Conservation (phyloP, 345 rosid species). For the Brassica cretica region DNA sequence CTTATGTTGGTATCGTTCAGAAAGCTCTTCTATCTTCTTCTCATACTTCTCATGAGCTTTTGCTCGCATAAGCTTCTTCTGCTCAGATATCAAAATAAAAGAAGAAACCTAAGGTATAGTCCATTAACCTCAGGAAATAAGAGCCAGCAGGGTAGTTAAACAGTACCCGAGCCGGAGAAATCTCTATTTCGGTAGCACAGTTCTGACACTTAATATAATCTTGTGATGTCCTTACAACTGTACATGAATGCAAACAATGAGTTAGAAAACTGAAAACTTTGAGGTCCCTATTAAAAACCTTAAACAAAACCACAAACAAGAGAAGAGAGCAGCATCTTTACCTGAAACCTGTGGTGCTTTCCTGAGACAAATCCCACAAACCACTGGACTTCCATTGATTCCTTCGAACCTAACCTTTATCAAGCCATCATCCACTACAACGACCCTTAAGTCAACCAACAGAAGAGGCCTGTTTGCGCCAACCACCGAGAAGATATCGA, state of each 20-base stretch:
- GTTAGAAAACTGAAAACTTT: neutral
- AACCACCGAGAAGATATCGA: constrained; percentile 80
- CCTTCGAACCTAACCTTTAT: constrained; percentile 70
- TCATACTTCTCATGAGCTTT: constrained; percentile 81
- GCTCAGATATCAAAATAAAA: constrained; percentile 35
- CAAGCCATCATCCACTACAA: constrained; percentile 65
- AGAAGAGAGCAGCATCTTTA: constrained; percentile 30
- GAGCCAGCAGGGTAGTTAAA: constrained; percentile 15
- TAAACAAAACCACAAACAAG: neutral
- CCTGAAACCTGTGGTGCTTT: constrained; percentile 63
- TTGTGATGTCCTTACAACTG: constrained; percentile 51
- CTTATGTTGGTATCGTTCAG: constrained; percentile 62
- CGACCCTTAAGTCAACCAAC: constrained; percentile 65
- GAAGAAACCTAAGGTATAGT: constrained; percentile 1
- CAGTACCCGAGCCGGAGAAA: constrained; percentile 72
- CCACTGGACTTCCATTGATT: constrained; percentile 70
- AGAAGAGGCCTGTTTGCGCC: constrained; percentile 83
- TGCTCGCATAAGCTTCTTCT: constrained; percentile 75
- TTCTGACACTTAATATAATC: constrained; percentile 72
- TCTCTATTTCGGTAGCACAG: constrained; percentile 69
- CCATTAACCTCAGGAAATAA: neutral
- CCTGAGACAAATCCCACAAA: constrained; percentile 82
- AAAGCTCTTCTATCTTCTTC: constrained; percentile 80
- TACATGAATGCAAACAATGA: constrained; percentile 27
- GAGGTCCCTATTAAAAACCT: neutral